Percentiles rank a stretch among this genome's conserved stretches.
phyloP scores from a whole-genome alignment of 106 monocot species.

The Apostasia ramifera region DNA sequence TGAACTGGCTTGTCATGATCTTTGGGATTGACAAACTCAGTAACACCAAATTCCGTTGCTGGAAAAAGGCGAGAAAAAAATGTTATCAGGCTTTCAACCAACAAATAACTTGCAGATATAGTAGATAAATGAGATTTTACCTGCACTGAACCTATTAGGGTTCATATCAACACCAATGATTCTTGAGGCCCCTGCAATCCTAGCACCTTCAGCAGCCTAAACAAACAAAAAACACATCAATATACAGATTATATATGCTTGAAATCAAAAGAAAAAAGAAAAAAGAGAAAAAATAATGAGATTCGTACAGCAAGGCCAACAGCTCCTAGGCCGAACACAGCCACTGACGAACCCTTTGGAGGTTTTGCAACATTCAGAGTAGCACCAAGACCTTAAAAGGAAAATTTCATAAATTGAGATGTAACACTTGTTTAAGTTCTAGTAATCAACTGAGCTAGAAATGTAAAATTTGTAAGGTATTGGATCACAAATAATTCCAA shows the following conservation, averaged over 20 bases:
- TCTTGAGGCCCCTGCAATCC: conserved; percentile 57
- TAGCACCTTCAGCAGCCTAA: conserved; percentile 71
- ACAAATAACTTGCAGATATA: neutral
- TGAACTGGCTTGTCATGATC: conserved; percentile 76
- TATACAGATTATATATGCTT: neutral
- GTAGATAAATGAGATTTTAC: conserved; percentile 2
- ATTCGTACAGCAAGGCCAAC: conserved; percentile 23
- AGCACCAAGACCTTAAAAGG: conserved; percentile 15
- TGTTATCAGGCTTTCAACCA: too few relatives aligned
- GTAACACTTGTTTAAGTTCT: too few relatives aligned
- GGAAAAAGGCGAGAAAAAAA: neutral
- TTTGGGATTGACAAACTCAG: conserved; percentile 58
- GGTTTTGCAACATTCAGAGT: conserved; percentile 24
- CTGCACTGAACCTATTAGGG: conserved; percentile 30
- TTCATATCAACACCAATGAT: conserved; percentile 75
- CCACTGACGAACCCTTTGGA: conserved; percentile 12
- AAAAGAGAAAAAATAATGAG: neutral
- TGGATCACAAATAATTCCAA: too few relatives aligned
- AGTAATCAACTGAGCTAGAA: too few relatives aligned
- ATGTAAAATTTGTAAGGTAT: too few relatives aligned
- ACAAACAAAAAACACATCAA: neutral
- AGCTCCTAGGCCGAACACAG: conserved; percentile 19
- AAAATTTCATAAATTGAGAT: too few relatives aligned
- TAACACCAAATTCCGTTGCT: conserved; percentile 79
- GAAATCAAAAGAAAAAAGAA: neutral